Percentiles rank a stretch among this genome's conserved stretches.
These are phyloP conservation scores for Gossypium australe DNA, from an alignment of 345 rosid species.

Conservation along the genomic window DNA sequence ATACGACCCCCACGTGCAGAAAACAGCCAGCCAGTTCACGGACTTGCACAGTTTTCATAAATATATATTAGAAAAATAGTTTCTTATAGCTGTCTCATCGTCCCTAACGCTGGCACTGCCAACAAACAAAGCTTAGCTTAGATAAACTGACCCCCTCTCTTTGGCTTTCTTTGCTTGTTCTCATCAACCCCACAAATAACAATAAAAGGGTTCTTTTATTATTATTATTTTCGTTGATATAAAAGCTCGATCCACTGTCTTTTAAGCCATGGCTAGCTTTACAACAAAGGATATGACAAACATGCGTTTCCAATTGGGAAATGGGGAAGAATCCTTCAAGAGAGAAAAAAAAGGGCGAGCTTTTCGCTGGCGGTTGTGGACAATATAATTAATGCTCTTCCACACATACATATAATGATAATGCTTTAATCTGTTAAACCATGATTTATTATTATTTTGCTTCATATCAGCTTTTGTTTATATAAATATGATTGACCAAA, in stretches of 20 bases:
- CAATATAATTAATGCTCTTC: not conserved
- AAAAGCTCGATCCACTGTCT: not conserved
- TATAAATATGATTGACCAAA: constrained; percentile 2
- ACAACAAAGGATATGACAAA: constrained; percentile 7
- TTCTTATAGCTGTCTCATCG: constrained; percentile 11
- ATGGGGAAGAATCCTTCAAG: not conserved
- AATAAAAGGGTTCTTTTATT: not conserved
- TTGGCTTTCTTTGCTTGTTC: not conserved
- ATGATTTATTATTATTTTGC: not conserved
- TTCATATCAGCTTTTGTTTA: not conserved
- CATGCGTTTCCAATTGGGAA: constrained; percentile 7
- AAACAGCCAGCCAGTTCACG: constrained; percentile 45
- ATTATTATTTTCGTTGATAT: not conserved
- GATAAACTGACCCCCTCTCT: not conserved
- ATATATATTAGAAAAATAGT: not conserved
- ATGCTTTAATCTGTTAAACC: not conserved
- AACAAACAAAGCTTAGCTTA: not conserved
- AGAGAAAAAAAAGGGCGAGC: not conserved
- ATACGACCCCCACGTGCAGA: constrained; percentile 44
- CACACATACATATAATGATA: not conserved
- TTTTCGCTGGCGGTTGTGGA: constrained; percentile 4
- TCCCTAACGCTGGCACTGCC: constrained; percentile 16
- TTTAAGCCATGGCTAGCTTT: constrained; percentile 1
- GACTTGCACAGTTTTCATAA: constrained; percentile 9
- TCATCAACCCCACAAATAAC: not conserved